Base-by-base conservation (phyloP, 257 asterid species). In the Solanum pennellii region DNA sequence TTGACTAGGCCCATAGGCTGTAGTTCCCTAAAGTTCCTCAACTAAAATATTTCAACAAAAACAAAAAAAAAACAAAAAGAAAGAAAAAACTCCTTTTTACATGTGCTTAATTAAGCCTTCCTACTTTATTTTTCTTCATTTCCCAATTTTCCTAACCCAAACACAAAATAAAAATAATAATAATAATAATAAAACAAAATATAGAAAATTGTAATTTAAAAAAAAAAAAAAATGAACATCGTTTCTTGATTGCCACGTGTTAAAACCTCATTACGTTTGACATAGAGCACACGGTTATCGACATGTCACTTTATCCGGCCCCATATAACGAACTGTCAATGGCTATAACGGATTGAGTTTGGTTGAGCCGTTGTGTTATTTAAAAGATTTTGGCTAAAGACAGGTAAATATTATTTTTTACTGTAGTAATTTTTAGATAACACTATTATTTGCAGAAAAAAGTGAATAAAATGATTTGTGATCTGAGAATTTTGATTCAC, bases 401-500 rank as follows among this genome's bases (percentile, higher is more conserved):
- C 44, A 27, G 52, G 76, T 12, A 86, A 14, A 88, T 66, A 87
- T 86, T 37, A 12, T 84, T 29, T 71, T 42, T 45, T 87, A 52
- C 7, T 20, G 75, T 66, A 89, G 87, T 27, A 31, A 44, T 76
- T 91, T 87, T 87, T 42, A 37, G 44, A 11, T 84, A 27, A 92
- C 90, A 68, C 85, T 86, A 68, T 88, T 74, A 35, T 89, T 90
- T 33, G 89, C 91, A 0, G 92, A 90, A 93, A 96, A 96, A 37
- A 95, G 93, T 1, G 99, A 92, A 83, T 89, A 93, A 2, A 96
- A 98, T 3, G 98, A 98, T 85, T 98, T 91, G 90, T 96, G 99
- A 90, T 96, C 98, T 1, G 99, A 95, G 88, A 96, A 95, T 65
- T 92, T 93, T 42, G 97, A 96, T 66, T 95, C 99, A 0, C 97